phyloP scores from a whole-genome alignment of 805 yeast species.

The Ogataea dorogensis region DNA sequence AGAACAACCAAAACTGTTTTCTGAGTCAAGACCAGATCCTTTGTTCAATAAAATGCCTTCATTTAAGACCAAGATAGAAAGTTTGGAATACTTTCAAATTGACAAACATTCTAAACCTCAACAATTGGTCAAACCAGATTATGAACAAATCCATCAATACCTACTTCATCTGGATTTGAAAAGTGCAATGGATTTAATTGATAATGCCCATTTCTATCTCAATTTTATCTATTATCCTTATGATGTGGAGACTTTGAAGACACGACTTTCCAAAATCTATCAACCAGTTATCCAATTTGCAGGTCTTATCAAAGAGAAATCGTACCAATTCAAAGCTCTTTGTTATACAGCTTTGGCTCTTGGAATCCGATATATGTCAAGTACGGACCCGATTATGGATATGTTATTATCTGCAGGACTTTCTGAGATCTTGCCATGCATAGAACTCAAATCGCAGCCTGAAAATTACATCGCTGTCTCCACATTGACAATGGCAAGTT shows the following conservation, averaged over 20 bases:
- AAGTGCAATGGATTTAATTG: conserved; percentile 18
- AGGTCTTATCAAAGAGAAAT: conserved; percentile 7
- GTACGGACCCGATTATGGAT: conserved; percentile 16
- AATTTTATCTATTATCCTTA: conserved; percentile 27
- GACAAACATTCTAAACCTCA: neutral
- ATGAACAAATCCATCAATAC: conserved; percentile 9
- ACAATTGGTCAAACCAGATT: conserved; percentile 6
- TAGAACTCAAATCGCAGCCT: conserved; percentile 9
- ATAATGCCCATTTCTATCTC: conserved; percentile 23
- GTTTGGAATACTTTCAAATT: neutral
- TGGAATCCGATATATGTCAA: conserved; percentile 25
- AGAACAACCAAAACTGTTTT: conserved; percentile 9
- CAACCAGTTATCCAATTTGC: conserved; percentile 14
- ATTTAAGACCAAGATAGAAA: conserved; percentile 6
- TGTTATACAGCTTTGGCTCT: conserved; percentile 24
- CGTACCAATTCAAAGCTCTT: conserved; percentile 22
- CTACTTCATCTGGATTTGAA: conserved; percentile 15
- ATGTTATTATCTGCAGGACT: conserved; percentile 19
- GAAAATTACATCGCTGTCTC: conserved; percentile 23
- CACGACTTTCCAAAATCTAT: conserved; percentile 18
- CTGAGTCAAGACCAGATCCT: neutral
- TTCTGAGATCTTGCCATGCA: conserved; percentile 21
- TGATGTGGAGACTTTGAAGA: conserved; percentile 20
- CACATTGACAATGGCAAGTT: conserved; percentile 21
- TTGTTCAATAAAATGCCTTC: conserved; percentile 3